Conservation (phyloP, 2,329 filamentous ascomycete genomes). For the Hypoxylon sp. region DNA sequence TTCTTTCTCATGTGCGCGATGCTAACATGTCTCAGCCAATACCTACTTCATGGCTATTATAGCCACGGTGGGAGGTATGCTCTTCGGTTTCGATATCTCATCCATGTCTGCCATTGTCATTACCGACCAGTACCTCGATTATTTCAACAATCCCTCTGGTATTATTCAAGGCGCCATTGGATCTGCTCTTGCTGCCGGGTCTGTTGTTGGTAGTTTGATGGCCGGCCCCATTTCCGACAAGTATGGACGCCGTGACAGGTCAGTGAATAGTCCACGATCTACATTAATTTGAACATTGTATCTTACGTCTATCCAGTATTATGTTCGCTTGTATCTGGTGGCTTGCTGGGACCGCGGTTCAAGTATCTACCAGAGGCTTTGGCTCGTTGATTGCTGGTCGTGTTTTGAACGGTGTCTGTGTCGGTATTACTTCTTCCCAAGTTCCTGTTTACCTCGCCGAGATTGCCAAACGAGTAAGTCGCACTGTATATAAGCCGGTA, state of each 20-base stretch:
- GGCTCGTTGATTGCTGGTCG: constrained; percentile 68
- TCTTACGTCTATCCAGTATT: constrained; percentile 53
- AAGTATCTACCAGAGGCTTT: constrained; percentile 71
- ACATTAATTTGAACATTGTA: constrained; percentile 4
- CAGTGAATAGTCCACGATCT: background rate
- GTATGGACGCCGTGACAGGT: constrained; percentile 61
- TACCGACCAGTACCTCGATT: constrained; percentile 65
- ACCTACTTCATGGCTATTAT: constrained; percentile 54
- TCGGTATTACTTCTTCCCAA: constrained; percentile 77
- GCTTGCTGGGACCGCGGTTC: constrained; percentile 72
- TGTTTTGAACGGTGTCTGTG: constrained; percentile 74
- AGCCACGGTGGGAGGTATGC: constrained; percentile 53
- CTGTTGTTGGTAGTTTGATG: constrained; percentile 64
- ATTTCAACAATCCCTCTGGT: constrained; percentile 64
- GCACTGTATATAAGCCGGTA: background rate
- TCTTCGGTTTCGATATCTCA: constrained; percentile 70
- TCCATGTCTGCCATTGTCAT: constrained; percentile 72
- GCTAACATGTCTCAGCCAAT: constrained; percentile 47
- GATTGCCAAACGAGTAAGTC: constrained; percentile 65
- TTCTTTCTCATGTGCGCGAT: constrained; percentile 14
- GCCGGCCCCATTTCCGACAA: constrained; percentile 67
- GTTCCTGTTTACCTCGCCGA: constrained; percentile 79
- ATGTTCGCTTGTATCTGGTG: constrained; percentile 64
- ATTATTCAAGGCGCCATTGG: constrained; percentile 67
- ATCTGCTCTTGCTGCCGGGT: constrained; percentile 67